These are phyloP conservation scores for Neonectria ditissima DNA, from an alignment of 2,329 filamentous ascomycete species.

Conservation along the genomic window DNA sequence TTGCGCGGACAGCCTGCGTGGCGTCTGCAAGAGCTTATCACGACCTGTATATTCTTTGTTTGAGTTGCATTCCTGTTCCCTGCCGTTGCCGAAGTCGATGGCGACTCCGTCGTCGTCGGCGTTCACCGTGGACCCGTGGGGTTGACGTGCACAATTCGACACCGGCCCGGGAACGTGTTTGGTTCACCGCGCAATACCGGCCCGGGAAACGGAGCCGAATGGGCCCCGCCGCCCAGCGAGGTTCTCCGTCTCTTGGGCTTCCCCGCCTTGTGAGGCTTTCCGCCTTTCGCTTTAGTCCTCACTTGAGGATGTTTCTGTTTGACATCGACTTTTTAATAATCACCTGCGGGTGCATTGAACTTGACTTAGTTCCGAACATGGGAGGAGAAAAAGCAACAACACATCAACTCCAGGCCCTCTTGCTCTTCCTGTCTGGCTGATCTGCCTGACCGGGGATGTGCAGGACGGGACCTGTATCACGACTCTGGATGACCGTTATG, in stretches of 20 bases:
- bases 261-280: constrained; percentile 12
- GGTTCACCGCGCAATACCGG: constrained; percentile 29
- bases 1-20: constrained; percentile 16
- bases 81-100: constrained; percentile 21
- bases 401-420: constrained; percentile 5
- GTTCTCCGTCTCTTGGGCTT: neutral
- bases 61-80: constrained; percentile 23
- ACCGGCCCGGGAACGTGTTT: constrained; percentile 29
- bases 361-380: constrained; percentile 20
- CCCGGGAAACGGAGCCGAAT: constrained; percentile 30
- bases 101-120: constrained; percentile 4
- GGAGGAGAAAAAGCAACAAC: constrained; percentile 16
- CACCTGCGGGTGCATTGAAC: constrained; percentile 25
- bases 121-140: constrained; percentile 20
- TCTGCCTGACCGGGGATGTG: neutral
- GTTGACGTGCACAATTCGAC: neutral
- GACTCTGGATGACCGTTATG: constrained; percentile 47
- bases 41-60: constrained; percentile 20
- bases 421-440: neutral
- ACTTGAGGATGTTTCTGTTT: constrained; percentile 29
- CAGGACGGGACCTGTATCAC: constrained; percentile 38
- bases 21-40: constrained; percentile 27
- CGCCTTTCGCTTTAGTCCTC: constrained; percentile 16
- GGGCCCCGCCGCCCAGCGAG: constrained; percentile 19
- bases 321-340: constrained; percentile 38